Percentiles rank a stretch among this genome's conserved stretches.
phyloP scores from a whole-genome alignment of 148 eudicot species.

The Hydrangea macrophylla region DNA sequence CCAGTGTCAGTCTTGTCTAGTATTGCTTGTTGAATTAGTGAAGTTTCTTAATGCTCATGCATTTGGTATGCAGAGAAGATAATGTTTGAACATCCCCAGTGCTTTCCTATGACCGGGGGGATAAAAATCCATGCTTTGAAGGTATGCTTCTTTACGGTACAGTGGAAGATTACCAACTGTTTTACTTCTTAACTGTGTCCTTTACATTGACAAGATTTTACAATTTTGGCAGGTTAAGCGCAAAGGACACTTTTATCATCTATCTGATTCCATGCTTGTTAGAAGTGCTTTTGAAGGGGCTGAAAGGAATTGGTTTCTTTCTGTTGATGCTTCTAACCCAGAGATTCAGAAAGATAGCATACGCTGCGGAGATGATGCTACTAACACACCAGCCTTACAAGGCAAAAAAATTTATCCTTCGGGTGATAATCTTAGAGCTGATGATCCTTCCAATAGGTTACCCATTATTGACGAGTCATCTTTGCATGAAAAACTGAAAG shows the following conservation, averaged over 20 bases:
- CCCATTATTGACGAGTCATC: not conserved
- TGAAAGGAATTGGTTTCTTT: conserved; percentile 48
- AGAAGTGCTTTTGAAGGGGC: conserved; percentile 46
- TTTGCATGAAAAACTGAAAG: conserved; percentile 7
- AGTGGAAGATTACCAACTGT: not conserved
- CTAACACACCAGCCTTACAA: conserved; percentile 15
- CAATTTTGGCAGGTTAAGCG: conserved; percentile 44
- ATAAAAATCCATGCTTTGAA: conserved; percentile 43
- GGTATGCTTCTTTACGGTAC: conserved; percentile 35
- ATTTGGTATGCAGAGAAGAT: conserved; percentile 46
- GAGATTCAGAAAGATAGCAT: conserved; percentile 10
- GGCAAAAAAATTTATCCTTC: conserved; percentile 4
- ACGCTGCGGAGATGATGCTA: not conserved
- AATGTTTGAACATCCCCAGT: conserved; percentile 41
- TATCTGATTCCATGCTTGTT: conserved; percentile 51
- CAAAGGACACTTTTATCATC: conserved; percentile 42
- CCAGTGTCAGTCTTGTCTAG: not conserved
- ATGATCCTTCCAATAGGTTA: conserved; percentile 11
- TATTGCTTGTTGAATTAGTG: not conserved
- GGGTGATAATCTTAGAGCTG: conserved; percentile 9
- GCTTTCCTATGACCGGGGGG: conserved; percentile 52
- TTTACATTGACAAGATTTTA: conserved; percentile 9
- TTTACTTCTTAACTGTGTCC: not conserved
- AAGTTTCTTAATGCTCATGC: not conserved
- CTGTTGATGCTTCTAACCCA: conserved; percentile 46